Percentiles rank a stretch among this genome's conserved stretches.
These are phyloP conservation scores for Dendryphion nanum DNA, from an alignment of 2,329 filamentous ascomycete species.

Conservation along the genomic window DNA sequence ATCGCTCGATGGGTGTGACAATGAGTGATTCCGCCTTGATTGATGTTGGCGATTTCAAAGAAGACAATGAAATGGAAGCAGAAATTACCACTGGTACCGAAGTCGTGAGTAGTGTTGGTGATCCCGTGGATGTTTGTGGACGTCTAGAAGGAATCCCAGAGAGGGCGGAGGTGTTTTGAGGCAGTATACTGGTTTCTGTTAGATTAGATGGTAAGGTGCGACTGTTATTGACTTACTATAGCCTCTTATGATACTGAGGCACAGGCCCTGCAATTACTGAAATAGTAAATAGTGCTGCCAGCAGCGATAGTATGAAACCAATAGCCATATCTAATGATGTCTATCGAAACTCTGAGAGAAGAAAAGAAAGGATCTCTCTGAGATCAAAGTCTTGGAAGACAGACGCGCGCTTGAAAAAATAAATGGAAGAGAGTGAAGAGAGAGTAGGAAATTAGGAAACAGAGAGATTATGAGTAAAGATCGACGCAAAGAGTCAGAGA, in stretches of 20 bases:
- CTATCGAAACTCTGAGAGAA: constrained; percentile 19
- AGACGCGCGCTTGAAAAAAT: constrained; percentile 21
- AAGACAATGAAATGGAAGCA: too few relatives aligned
- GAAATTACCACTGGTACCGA: too few relatives aligned
- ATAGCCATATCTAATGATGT: constrained; percentile 25
- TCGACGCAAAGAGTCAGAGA: constrained; percentile 23
- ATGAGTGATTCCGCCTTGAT: constrained; percentile 23
- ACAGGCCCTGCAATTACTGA: constrained; percentile 33
- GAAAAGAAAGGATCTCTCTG: constrained; percentile 14
- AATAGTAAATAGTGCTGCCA: constrained; percentile 35
- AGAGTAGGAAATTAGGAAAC: constrained; percentile 12
- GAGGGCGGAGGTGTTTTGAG: background rate
- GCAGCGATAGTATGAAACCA: constrained; percentile 29
- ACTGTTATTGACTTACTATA: constrained; percentile 23
- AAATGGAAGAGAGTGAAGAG: constrained; percentile 19
- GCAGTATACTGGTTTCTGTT: background rate
- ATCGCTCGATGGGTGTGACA: constrained; percentile 30
- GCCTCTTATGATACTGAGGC: constrained; percentile 24
- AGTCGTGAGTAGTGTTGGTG: background rate
- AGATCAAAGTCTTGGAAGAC: constrained; percentile 7
- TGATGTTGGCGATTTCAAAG: background rate
- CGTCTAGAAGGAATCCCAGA: too few relatives aligned
- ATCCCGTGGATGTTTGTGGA: background rate
- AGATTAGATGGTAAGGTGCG: background rate
- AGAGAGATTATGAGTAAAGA: constrained; percentile 34